These are phyloP conservation scores for Lentinula detonsa DNA, from an alignment of 768 basidiomycete genomes.

Conservation along the genomic window DNA sequence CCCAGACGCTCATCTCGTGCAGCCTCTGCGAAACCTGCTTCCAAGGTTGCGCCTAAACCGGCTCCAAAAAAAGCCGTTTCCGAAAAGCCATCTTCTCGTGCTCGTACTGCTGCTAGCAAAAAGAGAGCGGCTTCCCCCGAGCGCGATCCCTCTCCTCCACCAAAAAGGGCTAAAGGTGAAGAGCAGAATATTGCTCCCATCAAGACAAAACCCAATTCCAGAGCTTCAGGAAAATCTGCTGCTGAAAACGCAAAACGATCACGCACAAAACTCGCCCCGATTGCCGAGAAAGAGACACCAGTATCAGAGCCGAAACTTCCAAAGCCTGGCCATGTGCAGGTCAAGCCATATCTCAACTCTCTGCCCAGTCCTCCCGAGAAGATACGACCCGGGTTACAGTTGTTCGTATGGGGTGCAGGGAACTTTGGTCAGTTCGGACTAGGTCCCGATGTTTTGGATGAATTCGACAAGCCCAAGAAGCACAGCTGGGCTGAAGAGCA, in stretches of 20 bases:
- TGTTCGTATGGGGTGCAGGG: conserved; percentile 88
- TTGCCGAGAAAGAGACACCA: conserved; percentile 8
- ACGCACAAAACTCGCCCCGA: conserved; percentile 9
- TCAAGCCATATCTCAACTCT: conserved; percentile 58
- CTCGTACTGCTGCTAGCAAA: conserved; percentile 27
- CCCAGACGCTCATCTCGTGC: conserved; percentile 51
- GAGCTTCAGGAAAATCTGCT: conserved; percentile 9
- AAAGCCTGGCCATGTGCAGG: conserved; percentile 29
- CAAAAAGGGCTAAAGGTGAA: conserved; percentile 41
- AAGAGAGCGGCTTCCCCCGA: conserved; percentile 52
- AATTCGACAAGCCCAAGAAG: conserved; percentile 70
- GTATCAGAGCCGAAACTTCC: conserved; percentile 22
- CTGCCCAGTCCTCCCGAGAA: conserved; percentile 55
- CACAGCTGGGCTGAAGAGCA: conserved; percentile 74
- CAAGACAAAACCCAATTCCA: conserved; percentile 15
- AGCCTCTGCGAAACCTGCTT: conserved; percentile 35
- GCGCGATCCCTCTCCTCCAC: conserved; percentile 33
- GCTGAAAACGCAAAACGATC: conserved; percentile 17
- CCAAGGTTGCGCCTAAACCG: conserved; percentile 12
- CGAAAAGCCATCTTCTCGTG: conserved; percentile 26
- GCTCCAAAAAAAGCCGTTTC: conserved; percentile 13
- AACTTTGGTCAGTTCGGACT: conserved; percentile 96
- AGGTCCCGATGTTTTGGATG: conserved; percentile 67
- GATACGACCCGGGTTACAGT: conserved; percentile 57
- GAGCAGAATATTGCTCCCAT: conserved; percentile 30